These are phyloP conservation scores for Solanum bulbocastanum DNA, from an alignment of 257 asterid species.

Conservation along the genomic window DNA sequence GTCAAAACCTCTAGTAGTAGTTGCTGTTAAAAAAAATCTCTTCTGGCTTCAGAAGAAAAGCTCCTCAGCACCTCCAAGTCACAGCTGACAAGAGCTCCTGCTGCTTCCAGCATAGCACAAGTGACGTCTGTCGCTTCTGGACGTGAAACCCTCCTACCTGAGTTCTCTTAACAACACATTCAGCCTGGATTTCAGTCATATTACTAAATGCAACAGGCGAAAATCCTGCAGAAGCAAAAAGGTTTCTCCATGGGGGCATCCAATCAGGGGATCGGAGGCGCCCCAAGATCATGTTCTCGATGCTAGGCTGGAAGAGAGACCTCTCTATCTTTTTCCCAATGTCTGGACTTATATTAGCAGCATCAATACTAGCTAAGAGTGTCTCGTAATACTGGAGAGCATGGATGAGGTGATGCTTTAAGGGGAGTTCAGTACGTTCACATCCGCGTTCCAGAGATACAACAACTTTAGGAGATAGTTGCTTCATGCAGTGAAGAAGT, in stretches of 20 bases:
- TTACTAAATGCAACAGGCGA: slow-evolving; percentile 21
- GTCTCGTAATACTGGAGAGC: slow-evolving; percentile 42
- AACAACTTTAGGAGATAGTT: slow-evolving; percentile 33
- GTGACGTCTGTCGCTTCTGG: slow-evolving; percentile 32
- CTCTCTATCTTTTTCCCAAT: slow-evolving; percentile 28
- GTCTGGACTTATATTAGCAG: slow-evolving; percentile 24
- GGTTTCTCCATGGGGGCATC: slow-evolving; percentile 30
- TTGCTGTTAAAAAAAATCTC: not conserved
- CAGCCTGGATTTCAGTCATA: slow-evolving; percentile 44
- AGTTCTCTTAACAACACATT: slow-evolving; percentile 26
- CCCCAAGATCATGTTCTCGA: slow-evolving; percentile 33
- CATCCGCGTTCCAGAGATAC: slow-evolving; percentile 39
- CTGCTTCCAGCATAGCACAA: slow-evolving; percentile 38
- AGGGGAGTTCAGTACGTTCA: slow-evolving; percentile 35
- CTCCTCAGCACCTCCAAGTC: slow-evolving; percentile 40
- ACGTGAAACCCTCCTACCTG: slow-evolving; percentile 39
- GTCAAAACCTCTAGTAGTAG: slow-evolving; percentile 11
- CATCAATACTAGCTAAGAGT: slow-evolving; percentile 32
- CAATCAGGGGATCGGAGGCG: slow-evolving; percentile 22
- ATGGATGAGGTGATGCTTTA: slow-evolving; percentile 28
- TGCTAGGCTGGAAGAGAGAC: slow-evolving; percentile 40
- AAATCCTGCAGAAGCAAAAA: slow-evolving; percentile 38
- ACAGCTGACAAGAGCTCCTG: slow-evolving; percentile 33
- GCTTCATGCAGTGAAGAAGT: slow-evolving; percentile 29
- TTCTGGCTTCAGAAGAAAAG: slow-evolving; percentile 5